Base-by-base conservation (phyloP, 768 basidiomycete species). In the Mycena chlorophos region DNA sequence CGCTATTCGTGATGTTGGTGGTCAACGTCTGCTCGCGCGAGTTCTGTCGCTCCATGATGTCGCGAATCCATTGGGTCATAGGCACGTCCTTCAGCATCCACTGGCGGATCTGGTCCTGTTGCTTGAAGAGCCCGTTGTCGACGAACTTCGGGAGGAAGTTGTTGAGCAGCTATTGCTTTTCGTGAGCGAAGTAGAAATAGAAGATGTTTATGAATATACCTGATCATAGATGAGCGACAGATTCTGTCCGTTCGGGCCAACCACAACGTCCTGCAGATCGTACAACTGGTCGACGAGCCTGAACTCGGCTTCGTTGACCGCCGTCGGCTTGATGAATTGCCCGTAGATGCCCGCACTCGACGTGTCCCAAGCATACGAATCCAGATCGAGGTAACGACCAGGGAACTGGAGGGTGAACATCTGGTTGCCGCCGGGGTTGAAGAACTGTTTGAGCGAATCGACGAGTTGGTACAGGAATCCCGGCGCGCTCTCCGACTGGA, bases 381-480 rank as follows among this genome's bases (percentile, higher is more conserved):
- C 56, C 27, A 54, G 47, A 20, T 64, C 60, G 37, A 69, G 51
- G 46, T 58, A 69, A 1, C 67, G 60, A 26, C 67, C 66, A 14
- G 68, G 68, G 34, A 69, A 68, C 42, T 69, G 68, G 16, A 69
- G 56, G 14, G 67, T 61, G 42, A 69, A 68, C 31, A 62, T 56
- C 38, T 69, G 68, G 19, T 63, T 63, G 6, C 63, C 61, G 8
- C 57, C 63, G 13, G 68, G 66, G 23, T 51, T 51, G 54, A 69
- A 68, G 51, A 68, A 52, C 13, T 63, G 30, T 19, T 63, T 56
- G 13, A 66, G 45, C 14, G 25, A 52, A 13, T 53, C 49, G 17
- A 64, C 34, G 20, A 66, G 56, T 28, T 51, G 19, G 29, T 12
- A 43, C 3, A 56, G 28, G 26, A 55, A 55, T 25, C 54, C 54